Conservation (phyloP, 805 yeast genomes). For the Myxozyma mucilagina region DNA sequence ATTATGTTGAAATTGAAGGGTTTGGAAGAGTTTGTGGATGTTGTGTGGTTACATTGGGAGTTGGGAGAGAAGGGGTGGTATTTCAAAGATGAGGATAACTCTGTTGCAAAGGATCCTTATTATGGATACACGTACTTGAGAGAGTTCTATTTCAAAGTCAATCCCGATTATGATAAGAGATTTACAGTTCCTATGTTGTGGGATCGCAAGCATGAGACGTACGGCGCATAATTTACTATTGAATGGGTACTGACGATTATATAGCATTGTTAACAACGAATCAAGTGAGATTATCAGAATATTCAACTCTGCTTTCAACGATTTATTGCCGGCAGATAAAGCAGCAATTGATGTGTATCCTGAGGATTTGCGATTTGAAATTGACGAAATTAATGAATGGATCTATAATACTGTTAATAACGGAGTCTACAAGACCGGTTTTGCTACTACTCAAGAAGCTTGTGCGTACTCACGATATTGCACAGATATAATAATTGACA, state of each 20-base stretch:
- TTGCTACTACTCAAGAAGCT: conserved; percentile 79
- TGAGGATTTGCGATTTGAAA: conserved; percentile 49
- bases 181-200: conserved; percentile 92
- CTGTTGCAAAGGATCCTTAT: conserved; percentile 52
- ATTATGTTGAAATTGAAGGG: conserved; percentile 76
- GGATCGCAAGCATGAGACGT: conserved; percentile 75
- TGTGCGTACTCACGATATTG: conserved; percentile 42
- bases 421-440: conserved; percentile 92
- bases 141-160: conserved; percentile 72
- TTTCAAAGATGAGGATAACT: conserved; percentile 52
- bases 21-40: conserved; percentile 48
- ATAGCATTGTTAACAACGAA: conserved; percentile 79
- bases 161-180: conserved; percentile 74
- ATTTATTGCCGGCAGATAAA: conserved; percentile 42
- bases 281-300: conserved; percentile 81
- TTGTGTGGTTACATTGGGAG: conserved; percentile 84
- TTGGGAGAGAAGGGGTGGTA: conserved; percentile 82
- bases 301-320: conserved; percentile 69
- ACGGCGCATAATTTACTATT: neutral
- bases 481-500: neutral
- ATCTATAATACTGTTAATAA: conserved; percentile 81
- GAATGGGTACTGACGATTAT: neutral
- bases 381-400: conserved; percentile 80
- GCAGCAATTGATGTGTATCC: conserved; percentile 68
- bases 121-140: conserved; percentile 60